These are phyloP conservation scores for Exophiala oligosperma DNA, from an alignment of 2,329 filamentous ascomycete genomes.

Conservation along the genomic window DNA sequence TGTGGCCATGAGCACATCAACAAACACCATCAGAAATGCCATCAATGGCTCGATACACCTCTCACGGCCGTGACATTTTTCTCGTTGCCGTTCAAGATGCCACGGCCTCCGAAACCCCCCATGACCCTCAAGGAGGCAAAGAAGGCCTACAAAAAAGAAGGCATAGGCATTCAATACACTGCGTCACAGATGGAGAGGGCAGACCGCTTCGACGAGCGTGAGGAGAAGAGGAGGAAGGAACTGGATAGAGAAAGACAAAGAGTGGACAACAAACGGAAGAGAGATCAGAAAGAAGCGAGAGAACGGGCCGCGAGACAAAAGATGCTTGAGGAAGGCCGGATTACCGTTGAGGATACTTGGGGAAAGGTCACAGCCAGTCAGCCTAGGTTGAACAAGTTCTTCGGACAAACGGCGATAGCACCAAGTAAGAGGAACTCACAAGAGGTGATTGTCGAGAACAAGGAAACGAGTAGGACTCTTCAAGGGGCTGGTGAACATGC, in stretches of 20 bases:
- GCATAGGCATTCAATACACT: constrained; percentile 20
- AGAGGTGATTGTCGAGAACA: not conserved
- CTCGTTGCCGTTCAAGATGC: constrained; percentile 12
- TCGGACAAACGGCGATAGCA: constrained; percentile 10
- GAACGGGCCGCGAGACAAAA: constrained; percentile 22
- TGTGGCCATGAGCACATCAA: too few species aligned
- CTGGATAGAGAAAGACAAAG: constrained; percentile 24
- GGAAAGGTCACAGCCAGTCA: constrained; percentile 29
- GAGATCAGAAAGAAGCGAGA: constrained; percentile 25
- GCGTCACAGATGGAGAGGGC: constrained; percentile 26
- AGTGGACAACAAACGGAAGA: constrained; percentile 26
- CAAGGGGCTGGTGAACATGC: too few species aligned
- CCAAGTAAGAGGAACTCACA: not conserved
- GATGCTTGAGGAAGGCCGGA: constrained; percentile 28
- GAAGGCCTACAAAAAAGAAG: constrained; percentile 26
- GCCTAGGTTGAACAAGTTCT: constrained; percentile 27
- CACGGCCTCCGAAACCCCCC: constrained; percentile 22
- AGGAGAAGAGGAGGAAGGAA: constrained; percentile 23
- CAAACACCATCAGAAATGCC: too few species aligned
- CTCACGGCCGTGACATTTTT: not conserved
- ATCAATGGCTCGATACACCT: not conserved
- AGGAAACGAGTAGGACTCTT: not conserved
- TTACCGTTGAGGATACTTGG: constrained; percentile 28
- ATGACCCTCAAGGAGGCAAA: constrained; percentile 31
- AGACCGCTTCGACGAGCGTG: constrained; percentile 24